Evolutionary conservation across 345 rosid genomes (phyloP).

Genomic region (Syzygium jambos): DNA sequence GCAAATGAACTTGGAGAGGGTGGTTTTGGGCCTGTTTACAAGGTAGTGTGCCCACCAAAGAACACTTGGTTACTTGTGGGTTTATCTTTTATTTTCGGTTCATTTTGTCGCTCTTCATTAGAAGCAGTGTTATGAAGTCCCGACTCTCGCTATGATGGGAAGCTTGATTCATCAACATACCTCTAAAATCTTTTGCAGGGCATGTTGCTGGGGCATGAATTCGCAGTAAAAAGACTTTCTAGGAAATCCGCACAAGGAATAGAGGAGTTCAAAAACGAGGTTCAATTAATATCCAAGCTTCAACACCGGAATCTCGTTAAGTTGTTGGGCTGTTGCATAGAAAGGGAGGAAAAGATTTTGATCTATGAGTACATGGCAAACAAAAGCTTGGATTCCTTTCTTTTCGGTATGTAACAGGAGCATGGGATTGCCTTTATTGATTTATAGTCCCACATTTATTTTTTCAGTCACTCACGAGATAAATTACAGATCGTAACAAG

Average conservation of each 20-base stretch:
- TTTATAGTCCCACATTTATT: background rate
- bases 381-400: slow-evolving; percentile 14
- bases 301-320: slow-evolving; percentile 19
- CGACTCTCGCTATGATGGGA: background rate
- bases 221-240: slow-evolving; percentile 15
- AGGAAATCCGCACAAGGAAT: slow-evolving; percentile 14
- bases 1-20: slow-evolving; percentile 19
- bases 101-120: background rate
- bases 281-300: slow-evolving; percentile 15
- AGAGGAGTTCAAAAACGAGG: slow-evolving; percentile 17
- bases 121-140: background rate
- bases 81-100: background rate
- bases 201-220: background rate
- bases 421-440: background rate
- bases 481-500: slow-evolving; percentile 4
- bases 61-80: background rate
- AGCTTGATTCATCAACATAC: background rate
- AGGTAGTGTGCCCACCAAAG: background rate
- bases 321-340: slow-evolving; percentile 14
- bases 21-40: slow-evolving; percentile 26
- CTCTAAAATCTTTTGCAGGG: background rate
- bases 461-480: background rate
- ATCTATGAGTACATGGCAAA: slow-evolving; percentile 19
- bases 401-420: slow-evolving; percentile 8
- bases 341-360: slow-evolving; percentile 10